These are phyloP conservation scores for Amoeboaphelidium protococcarum DNA, from an alignment of 371 early-diverging fungal genomes.

Conservation along the genomic window DNA sequence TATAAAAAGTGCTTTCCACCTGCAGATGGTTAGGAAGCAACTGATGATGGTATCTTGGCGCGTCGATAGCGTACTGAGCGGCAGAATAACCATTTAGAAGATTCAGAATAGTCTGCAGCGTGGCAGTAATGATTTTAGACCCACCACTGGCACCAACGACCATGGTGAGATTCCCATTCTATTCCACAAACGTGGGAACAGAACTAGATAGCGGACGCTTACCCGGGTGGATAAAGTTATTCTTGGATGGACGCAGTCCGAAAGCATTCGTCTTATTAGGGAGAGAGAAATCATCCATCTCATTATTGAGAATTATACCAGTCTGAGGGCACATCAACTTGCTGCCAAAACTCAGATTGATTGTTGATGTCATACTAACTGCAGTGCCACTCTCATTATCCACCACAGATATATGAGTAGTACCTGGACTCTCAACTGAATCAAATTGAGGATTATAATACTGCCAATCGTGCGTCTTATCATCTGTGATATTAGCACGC, in stretches of 20 bases:
- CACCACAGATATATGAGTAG: slow-evolving; percentile 82
- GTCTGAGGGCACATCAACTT: slow-evolving; percentile 68
- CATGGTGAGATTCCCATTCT: slow-evolving; percentile 33
- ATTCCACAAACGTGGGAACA: slow-evolving; percentile 59
- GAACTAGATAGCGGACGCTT: slow-evolving; percentile 84
- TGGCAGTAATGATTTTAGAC: slow-evolving; percentile 64
- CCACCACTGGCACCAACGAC: slow-evolving; percentile 88
- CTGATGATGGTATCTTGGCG: slow-evolving; percentile 79
- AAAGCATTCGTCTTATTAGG: slow-evolving; percentile 55
- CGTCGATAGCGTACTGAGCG: slow-evolving; percentile 39
- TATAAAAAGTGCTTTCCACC: slow-evolving; percentile 8
- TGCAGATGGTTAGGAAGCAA: slow-evolving; percentile 42
- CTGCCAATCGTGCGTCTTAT: slow-evolving; percentile 20
- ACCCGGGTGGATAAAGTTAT: slow-evolving; percentile 54
- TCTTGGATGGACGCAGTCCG: slow-evolving; percentile 49
- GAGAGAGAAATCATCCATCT: slow-evolving; percentile 95
- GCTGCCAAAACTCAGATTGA: slow-evolving; percentile 88
- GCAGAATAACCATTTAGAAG: slow-evolving; percentile 34
- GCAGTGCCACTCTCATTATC: slow-evolving; percentile 58
- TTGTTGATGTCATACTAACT: slow-evolving; percentile 75
- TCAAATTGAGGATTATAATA: slow-evolving; percentile 60
- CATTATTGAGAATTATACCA: slow-evolving; percentile 91
- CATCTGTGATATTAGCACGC: slow-evolving; percentile 37
- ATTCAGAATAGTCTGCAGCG: slow-evolving; percentile 45
- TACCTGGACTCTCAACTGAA: slow-evolving; percentile 63